Conservation (phyloP, 1,284 basidiomycete species). For the Irpex lacteus region DNA sequence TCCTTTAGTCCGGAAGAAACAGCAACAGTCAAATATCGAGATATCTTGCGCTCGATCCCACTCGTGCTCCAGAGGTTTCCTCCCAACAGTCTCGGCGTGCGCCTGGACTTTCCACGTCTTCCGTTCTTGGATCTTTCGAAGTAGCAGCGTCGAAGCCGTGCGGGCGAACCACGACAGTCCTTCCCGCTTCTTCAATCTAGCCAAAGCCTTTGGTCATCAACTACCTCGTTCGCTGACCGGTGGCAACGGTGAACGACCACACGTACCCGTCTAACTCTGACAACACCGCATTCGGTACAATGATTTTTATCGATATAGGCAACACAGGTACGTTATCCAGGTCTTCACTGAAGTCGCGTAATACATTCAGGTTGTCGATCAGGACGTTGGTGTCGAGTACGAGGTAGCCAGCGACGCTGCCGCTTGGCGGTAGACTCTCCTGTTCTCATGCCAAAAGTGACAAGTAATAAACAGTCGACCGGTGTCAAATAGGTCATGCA, state of each 20-base stretch:
- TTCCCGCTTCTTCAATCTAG: slow-evolving; percentile 62
- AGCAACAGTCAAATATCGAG: slow-evolving; percentile 70
- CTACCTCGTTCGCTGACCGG: not conserved
- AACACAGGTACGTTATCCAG: slow-evolving; percentile 42
- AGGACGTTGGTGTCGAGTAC: slow-evolving; percentile 76
- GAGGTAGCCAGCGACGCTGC: slow-evolving; percentile 34
- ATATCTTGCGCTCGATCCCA: slow-evolving; percentile 48
- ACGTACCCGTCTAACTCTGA: slow-evolving; percentile 70
- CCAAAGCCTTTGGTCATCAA: not conserved
- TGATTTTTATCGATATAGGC: slow-evolving; percentile 52
- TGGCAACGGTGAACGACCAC: not conserved
- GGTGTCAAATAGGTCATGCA: not conserved
- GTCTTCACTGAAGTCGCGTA: slow-evolving; percentile 63
- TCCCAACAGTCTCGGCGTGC: slow-evolving; percentile 59
- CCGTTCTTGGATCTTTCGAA: slow-evolving; percentile 59
- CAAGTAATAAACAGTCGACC: not conserved
- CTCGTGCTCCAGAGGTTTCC: slow-evolving; percentile 14
- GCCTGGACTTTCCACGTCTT: slow-evolving; percentile 63
- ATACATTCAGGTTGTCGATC: slow-evolving; percentile 57
- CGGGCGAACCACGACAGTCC: slow-evolving; percentile 64
- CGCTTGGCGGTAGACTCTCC: not conserved
- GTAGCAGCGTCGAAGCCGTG: slow-evolving; percentile 67
- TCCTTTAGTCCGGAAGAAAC: slow-evolving; percentile 43
- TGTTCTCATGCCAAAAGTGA: not conserved
- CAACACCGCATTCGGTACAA: slow-evolving; percentile 71